These are phyloP conservation scores for Ophiorrhiza pumila DNA, from an alignment of 257 asterid species.

Conservation along the genomic window DNA sequence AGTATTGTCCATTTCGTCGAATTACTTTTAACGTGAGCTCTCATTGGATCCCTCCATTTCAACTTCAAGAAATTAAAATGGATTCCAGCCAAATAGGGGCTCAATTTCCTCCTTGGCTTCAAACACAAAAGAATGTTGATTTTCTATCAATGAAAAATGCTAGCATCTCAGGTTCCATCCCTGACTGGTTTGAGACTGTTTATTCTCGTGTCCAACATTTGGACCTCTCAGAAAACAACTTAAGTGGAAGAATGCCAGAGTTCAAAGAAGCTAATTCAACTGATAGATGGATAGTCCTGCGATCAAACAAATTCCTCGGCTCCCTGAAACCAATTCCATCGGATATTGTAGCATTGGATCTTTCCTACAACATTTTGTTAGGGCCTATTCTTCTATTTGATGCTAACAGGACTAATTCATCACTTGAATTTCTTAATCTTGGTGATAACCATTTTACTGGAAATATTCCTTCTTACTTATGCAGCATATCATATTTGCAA, in stretches of 20 bases:
- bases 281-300: not conserved
- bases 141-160: not conserved
- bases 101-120: conserved; percentile 20
- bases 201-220: not conserved
- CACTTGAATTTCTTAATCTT: not conserved
- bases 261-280: not conserved
- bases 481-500: not conserved
- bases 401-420: not conserved
- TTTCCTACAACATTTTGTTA: conserved; percentile 1
- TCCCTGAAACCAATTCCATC: conserved; percentile 5
- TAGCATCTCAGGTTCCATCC: conserved; percentile 1
- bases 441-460: not conserved
- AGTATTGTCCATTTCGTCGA: conserved; percentile 2
- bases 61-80: conserved; percentile 2
- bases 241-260: conserved; percentile 15
- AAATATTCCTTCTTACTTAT: not conserved
- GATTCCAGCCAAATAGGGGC: conserved; percentile 8
- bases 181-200: conserved; percentile 12
- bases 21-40: conserved; percentile 10
- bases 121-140: conserved; percentile 1
- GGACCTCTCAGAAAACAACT: conserved; percentile 17
- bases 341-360: not conserved
- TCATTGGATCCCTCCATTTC: conserved; percentile 25
- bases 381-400: not conserved
- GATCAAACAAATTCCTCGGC: conserved; percentile 20